Conservation (phyloP, 768 basidiomycete genomes). For the Cystobasidium ongulense region DNA sequence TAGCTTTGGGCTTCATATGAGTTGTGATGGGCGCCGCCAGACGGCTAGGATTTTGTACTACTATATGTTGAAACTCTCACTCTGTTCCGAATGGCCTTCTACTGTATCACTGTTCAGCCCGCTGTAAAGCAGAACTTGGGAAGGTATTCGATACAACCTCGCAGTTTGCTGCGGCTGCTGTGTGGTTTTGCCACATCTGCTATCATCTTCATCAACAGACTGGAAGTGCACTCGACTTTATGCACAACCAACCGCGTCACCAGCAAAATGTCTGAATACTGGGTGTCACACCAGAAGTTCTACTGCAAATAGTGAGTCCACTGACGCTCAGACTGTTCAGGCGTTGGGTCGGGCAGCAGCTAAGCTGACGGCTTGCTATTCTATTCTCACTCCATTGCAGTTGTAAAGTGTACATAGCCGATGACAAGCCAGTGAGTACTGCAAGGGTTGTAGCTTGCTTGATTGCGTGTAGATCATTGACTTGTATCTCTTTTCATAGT, state of each 20-base stretch:
- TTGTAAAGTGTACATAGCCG: slow-evolving; percentile 92
- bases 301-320: slow-evolving; percentile 11
- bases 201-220: neutral
- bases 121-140: too few relatives aligned
- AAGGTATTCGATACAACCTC: too few relatives aligned
- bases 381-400: neutral
- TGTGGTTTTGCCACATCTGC: neutral
- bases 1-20: too few relatives aligned
- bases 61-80: too few relatives aligned
- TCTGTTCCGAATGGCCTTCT: too few relatives aligned
- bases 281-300: slow-evolving; percentile 16
- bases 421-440: slow-evolving; percentile 60
- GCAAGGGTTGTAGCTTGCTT: neutral
- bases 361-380: neutral
- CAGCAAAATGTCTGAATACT: slow-evolving; percentile 20
- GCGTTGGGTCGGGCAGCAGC: too few relatives aligned
- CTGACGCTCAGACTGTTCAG: neutral
- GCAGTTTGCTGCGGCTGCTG: too few relatives aligned
- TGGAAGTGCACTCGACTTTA: neutral
- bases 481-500: slow-evolving; percentile 49
- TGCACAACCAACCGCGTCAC: neutral
- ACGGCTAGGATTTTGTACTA: too few relatives aligned
- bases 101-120: too few relatives aligned
- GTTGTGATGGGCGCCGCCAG: too few relatives aligned
- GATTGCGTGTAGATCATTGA: neutral